Percentiles rank a stretch among this genome's conserved stretches.
Conservation (phyloP, 163 green algal genomes). For the Chlorella variabilis region DNA sequence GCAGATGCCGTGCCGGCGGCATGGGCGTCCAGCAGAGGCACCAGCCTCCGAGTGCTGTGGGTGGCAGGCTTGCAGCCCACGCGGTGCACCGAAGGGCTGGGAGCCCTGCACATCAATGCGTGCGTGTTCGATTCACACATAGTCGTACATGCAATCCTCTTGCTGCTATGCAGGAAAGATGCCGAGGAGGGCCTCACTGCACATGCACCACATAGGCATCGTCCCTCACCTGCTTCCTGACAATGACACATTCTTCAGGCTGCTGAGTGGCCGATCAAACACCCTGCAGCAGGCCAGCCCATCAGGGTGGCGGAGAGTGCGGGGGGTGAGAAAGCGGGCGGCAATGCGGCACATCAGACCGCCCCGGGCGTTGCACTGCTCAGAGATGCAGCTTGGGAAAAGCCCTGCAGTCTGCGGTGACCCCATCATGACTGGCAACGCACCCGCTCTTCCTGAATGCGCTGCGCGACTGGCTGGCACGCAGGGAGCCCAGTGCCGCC, state of each 20-base stretch:
- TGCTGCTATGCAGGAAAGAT: neutral
- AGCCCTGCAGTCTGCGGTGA: too few relatives aligned
- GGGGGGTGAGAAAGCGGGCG: neutral
- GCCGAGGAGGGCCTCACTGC: neutral
- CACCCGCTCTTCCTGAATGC: neutral
- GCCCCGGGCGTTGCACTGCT: too few relatives aligned
- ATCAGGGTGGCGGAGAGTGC: too few relatives aligned
- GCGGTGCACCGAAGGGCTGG: neutral
- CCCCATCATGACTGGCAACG: too few relatives aligned
- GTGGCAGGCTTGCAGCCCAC: slow-evolving; percentile 31
- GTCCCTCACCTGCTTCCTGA: neutral
- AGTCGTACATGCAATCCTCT: too few relatives aligned
- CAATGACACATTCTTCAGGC: neutral
- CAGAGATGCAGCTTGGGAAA: too few relatives aligned
- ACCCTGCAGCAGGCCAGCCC: neutral
- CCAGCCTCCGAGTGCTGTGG: slow-evolving; percentile 18
- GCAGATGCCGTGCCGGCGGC: neutral
- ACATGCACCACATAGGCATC: neutral
- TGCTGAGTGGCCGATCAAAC: neutral
- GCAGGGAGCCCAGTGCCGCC: neutral
- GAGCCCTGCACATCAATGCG: neutral
- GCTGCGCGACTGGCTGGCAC: slow-evolving; percentile 1
- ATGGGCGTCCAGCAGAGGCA: neutral
- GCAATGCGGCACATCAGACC: too few relatives aligned
- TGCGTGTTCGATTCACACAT: too few relatives aligned